Percentiles rank a stretch among this genome's conserved stretches.
These are phyloP conservation scores for Rhizopogon roseolus DNA, from an alignment of 768 basidiomycete genomes.

Conservation along the genomic window DNA sequence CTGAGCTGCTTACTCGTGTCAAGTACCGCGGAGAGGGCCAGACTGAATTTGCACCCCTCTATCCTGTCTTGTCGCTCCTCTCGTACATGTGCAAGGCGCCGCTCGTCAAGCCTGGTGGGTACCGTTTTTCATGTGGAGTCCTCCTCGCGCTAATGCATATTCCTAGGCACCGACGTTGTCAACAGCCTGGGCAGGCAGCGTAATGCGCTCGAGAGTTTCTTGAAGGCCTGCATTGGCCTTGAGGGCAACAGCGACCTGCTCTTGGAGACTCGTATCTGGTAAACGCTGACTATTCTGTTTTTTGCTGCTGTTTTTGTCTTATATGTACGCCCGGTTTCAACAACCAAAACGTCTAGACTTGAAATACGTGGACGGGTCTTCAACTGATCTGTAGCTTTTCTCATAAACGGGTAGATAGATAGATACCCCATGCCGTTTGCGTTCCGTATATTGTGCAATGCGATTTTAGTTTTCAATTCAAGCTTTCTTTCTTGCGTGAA, in stretches of 20 bases:
- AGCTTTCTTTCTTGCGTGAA: too few species aligned
- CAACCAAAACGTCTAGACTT: neutral
- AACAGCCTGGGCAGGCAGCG: constrained; percentile 95
- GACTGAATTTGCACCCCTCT: constrained; percentile 74
- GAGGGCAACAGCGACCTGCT: constrained; percentile 82
- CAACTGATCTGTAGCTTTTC: neutral
- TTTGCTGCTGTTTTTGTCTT: neutral
- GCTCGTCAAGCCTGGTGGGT: constrained; percentile 84
- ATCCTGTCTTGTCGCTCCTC: constrained; percentile 88
- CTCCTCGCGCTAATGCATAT: neutral
- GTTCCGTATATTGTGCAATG: neutral
- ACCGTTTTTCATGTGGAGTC: neutral
- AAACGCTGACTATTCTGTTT: constrained; percentile 21
- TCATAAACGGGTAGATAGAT: neutral
- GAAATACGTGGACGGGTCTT: neutral
- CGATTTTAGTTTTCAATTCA: neutral
- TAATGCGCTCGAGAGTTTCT: constrained; percentile 87
- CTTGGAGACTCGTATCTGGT: constrained; percentile 88
- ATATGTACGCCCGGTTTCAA: neutral
- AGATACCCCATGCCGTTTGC: neutral
- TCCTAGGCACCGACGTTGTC: constrained; percentile 77
- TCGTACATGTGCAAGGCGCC: constrained; percentile 98
- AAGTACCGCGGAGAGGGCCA: constrained; percentile 65
- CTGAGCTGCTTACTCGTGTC: constrained; percentile 91
- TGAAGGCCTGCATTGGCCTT: constrained; percentile 90